Conservation (phyloP, 1,284 basidiomycete genomes). For the Malassezia pachydermatis region DNA sequence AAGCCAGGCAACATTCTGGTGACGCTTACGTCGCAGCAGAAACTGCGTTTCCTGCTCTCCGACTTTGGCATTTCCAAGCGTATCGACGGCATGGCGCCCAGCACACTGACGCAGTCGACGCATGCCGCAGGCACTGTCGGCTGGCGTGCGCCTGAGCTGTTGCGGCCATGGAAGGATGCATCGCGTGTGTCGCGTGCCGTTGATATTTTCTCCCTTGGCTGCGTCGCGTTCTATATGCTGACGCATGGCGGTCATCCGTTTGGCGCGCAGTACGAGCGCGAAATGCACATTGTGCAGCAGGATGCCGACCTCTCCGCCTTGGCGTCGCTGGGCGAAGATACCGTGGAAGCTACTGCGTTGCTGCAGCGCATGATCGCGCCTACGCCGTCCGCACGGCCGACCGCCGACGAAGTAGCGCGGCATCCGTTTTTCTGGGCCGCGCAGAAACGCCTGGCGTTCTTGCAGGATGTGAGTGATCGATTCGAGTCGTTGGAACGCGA, state of each 20-base stretch:
- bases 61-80: slow-evolving; percentile 47
- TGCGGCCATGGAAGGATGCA: slow-evolving; percentile 26
- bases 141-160: slow-evolving; percentile 46
- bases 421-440: slow-evolving; percentile 97
- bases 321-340: slow-evolving; percentile 39
- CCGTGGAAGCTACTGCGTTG: slow-evolving; percentile 41
- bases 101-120: slow-evolving; percentile 43
- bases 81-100: slow-evolving; percentile 41
- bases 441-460: slow-evolving; percentile 71
- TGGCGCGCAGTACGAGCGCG: slow-evolving; percentile 42
- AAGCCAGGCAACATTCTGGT: slow-evolving; percentile 97
- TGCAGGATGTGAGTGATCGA: slow-evolving; percentile 91
- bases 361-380: slow-evolving; percentile 34
- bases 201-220: slow-evolving; percentile 46
- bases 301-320: slow-evolving; percentile 28
- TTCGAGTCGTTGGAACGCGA: slow-evolving; percentile 86
- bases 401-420: slow-evolving; percentile 70
- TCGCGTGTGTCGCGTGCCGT: slow-evolving; percentile 41
- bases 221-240: slow-evolving; percentile 43
- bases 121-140: slow-evolving; percentile 44
- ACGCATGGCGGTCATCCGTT: slow-evolving; percentile 45
- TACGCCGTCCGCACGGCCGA: slow-evolving; percentile 57
- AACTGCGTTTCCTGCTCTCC: slow-evolving; percentile 44
- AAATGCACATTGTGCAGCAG: slow-evolving; percentile 44
- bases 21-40: slow-evolving; percentile 25